Evolutionary conservation across 2,329 filamentous ascomycete genomes (phyloP).

Genomic region (Ophiosphaerella korrae): DNA sequence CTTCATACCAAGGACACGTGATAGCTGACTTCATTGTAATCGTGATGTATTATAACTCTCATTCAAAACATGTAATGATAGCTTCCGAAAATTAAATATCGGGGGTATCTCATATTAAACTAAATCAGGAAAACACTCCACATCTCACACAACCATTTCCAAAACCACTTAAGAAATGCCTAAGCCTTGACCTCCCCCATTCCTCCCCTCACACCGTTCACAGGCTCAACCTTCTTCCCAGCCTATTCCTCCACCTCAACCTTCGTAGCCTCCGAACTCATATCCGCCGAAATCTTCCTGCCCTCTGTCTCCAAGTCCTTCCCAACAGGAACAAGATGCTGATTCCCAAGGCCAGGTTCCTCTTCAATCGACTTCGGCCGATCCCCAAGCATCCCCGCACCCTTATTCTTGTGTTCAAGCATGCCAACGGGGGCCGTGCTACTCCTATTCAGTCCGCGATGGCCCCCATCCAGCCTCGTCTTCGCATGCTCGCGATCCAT

Average conservation of each 20-base stretch:
- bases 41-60: too few relatives aligned
- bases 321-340: constrained; percentile 2
- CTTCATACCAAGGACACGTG: too few relatives aligned
- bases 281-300: constrained; percentile 11
- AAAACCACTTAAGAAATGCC: too few relatives aligned
- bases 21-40: too few relatives aligned
- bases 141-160: too few relatives aligned
- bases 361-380: constrained; percentile 5
- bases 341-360: constrained; percentile 5
- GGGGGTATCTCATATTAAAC: too few relatives aligned
- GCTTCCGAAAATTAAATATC: too few relatives aligned
- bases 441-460: constrained; percentile 16
- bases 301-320: background rate
- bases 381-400: background rate
- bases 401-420: constrained; percentile 7
- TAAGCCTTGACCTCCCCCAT: background rate
- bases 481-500: constrained; percentile 14
- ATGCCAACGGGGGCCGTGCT: constrained; percentile 23
- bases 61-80: too few relatives aligned
- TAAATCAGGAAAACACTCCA: too few relatives aligned
- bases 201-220: background rate
- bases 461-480: constrained; percentile 15
- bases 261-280: constrained; percentile 13
- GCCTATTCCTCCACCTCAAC: constrained; percentile 2
- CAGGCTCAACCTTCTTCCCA: background rate